Base-by-base conservation (phyloP, 164 flowering plant species). In the Stephania cephalantha region DNA sequence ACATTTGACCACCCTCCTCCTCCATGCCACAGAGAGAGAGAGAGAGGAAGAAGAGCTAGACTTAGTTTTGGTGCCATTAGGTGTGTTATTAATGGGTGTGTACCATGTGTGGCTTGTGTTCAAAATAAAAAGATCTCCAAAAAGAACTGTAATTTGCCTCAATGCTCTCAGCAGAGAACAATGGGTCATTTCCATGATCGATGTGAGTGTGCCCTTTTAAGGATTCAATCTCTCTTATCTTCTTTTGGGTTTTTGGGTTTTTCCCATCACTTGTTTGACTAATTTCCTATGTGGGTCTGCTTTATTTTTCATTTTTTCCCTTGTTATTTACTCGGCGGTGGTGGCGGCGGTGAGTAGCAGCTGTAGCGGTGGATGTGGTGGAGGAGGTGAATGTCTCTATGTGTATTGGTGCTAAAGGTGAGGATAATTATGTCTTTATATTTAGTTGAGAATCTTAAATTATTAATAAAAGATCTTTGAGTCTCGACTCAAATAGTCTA, bases 31-130 rank as follows among this genome's bases (percentile, higher is more conserved):
- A n/a, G n/a, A n/a, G 25, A 0, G 29, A 71, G 63, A 10, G 53
- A 66, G 55, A 61, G 85, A 90, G 58, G 88, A 87, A 68, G 55
- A 75, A 63, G 25, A 69, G 7, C 48, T 91, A 45, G 97, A 93
- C 66, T 77, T 29, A 17, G 83, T 93, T 45, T 76, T 93, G 73
- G 93, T 91, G 6, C 93, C 96, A 1, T 2, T 81, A 63, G 96
- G 97, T 1, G 71, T 90, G 55, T 53, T 73, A 50, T 45, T 93
- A 18, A 73, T 91, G 79, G 75, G 31, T 1, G 15, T 74, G 0
- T 93, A 93, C 76, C 91, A 91, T 71, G 50, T 17, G 3, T 93
- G 97, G 94, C 90, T 93, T 50, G 79, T 90, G 7, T 17, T 72
- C 73, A 79, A 84, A 9, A 77, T 91, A 11, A 15, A 77, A 6